These are phyloP conservation scores for Leccinum uliginosum DNA, from an alignment of 768 basidiomycete genomes.

Conservation along the genomic window DNA sequence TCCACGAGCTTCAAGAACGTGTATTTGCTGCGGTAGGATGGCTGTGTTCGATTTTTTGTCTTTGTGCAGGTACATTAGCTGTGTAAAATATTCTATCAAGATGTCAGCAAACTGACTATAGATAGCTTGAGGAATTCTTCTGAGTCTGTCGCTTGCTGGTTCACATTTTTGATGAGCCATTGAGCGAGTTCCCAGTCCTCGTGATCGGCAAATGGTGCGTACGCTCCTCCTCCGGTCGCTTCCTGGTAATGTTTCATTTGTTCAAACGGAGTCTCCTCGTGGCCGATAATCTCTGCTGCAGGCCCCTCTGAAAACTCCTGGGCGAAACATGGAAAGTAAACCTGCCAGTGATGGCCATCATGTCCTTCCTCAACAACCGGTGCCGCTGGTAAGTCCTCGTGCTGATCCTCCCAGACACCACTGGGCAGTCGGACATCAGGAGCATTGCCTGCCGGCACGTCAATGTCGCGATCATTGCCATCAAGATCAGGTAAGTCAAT, in stretches of 20 bases:
- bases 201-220: not conserved
- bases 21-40: not conserved
- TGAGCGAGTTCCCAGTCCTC: not conserved
- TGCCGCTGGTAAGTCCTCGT: too few species aligned
- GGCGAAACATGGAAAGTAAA: not conserved
- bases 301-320: not conserved
- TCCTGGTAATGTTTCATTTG: not conserved
- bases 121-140: not conserved
- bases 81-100: not conserved
- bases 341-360: too few species aligned
- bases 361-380: too few species aligned
- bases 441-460: too few species aligned
- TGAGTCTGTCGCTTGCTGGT: not conserved
- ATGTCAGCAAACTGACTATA: not conserved
- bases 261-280: not conserved
- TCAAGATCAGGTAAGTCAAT: not conserved
- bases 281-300: not conserved
- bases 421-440: not conserved
- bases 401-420: too few species aligned
- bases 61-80: not conserved
- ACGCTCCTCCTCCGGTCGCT: not conserved
- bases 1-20: not conserved
- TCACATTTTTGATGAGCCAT: conserved; percentile 1
- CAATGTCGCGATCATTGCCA: too few species aligned
- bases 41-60: not conserved